These are phyloP conservation scores for Lepidium sativum DNA, from an alignment of 345 rosid species.

Conservation along the genomic window DNA sequence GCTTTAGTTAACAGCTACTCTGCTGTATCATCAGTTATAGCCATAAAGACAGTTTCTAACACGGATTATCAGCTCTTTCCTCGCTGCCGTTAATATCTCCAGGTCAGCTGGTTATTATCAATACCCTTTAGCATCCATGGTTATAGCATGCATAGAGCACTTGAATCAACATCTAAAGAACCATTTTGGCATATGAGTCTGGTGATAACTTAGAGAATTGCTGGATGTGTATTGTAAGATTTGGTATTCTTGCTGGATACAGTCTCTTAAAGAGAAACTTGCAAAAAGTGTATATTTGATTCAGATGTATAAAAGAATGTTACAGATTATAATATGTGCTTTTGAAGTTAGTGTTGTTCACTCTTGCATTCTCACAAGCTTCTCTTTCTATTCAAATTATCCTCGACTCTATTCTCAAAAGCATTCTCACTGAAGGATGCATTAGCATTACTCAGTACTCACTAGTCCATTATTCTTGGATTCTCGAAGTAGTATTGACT, in stretches of 20 bases:
- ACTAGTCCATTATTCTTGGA: neutral
- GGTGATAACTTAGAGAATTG: slow-evolving; percentile 6
- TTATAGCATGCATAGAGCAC: slow-evolving; percentile 4
- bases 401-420: neutral
- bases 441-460: neutral
- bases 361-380: neutral
- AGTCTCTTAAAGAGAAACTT: slow-evolving; percentile 7
- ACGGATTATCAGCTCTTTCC: neutral
- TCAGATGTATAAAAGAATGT: slow-evolving; percentile 7
- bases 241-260: slow-evolving; percentile 16
- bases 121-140: neutral
- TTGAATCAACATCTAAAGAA: neutral
- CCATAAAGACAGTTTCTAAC: slow-evolving; percentile 16
- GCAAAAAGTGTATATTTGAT: slow-evolving; percentile 12
- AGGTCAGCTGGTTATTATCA: slow-evolving; percentile 19
- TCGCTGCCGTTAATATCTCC: neutral
- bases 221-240: slow-evolving; percentile 6
- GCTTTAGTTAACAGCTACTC: slow-evolving; percentile 14
- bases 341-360: neutral
- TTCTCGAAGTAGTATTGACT: no score
- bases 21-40: neutral
- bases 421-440: neutral
- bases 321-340: neutral
- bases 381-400: slow-evolving; percentile 1
- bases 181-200: neutral